Base-by-base conservation (phyloP, 352 stramenopile species). In the Globisporangium ultimum region DNA sequence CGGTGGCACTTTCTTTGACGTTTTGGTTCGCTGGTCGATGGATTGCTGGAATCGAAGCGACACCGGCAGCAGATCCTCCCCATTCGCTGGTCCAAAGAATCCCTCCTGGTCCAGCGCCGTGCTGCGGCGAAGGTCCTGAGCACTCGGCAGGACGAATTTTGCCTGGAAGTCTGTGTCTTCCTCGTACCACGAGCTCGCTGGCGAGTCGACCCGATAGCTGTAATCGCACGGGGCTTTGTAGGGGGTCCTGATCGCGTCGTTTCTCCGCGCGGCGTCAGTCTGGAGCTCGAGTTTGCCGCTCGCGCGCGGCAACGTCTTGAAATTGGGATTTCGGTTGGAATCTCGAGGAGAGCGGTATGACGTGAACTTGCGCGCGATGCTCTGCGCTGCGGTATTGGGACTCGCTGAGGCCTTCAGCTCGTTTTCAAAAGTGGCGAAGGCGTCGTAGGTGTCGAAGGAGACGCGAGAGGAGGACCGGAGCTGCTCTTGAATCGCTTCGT, bases 141-240 rank as follows among this genome's bases (percentile, higher is more conserved):
- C 86, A 59, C 63, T 87, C 17, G 77, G 68, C 11, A 91, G 24
- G 10, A 51, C 56, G 54, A 93, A 93, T 53, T 91, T 93, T 60
- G 80, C 64, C 45, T 72, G 67, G 59, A 93, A 93, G 54, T 93
- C 80, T 3, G 32, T 42, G 32, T 48, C 36, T 36, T 57, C 55
- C 48, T 67, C 58, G 21, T 54, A 18, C 58, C 52, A 66, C 15
- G 63, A 61, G 38, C 64, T 14, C 1, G 71, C 59, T 21, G 78
- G 75, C 12, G 59, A 65, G 10, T 61, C 50, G 12, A 68, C 45
- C 17, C 78, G 80, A 55, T 86, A 81, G 17, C 64, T 55, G 52
- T 86, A 73, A 20, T 71, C 66, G 41, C 70, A 78, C 17, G 78
- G 76, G 38, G 71, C 55, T 55, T 58, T 58, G 55, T 87, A 90